Evolutionary conservation across 495 filamentous ascomycete species (phyloP), one percentile per base, ranked within the genome.

Genomic region (Penicillium chermesinum): DNA sequence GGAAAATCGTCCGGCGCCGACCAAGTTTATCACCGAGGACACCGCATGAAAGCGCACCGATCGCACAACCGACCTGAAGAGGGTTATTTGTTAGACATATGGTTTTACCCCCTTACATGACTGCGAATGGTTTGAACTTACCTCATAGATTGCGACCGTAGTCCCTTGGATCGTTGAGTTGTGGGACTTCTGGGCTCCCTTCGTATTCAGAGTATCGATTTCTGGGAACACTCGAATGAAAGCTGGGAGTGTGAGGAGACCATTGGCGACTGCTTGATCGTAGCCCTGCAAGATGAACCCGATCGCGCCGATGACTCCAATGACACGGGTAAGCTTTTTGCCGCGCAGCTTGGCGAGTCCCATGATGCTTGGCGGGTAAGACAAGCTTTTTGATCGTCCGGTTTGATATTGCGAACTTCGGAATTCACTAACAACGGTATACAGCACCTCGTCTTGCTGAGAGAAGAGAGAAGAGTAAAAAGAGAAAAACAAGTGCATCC

Each of bases 271-370:
- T 14, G 72, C 65, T 35, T 76, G 65, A 44, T 75, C 72, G 55
- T 75, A 78, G 7, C 75, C 73, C 46, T 75, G 73, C 12, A 76
- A 48, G 36, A 71, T 58, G 50, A 72, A 75, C 7, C 52, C 55
- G 1, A 55, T 48, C 14, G 55, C 55, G 3, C 52, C 55, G 34
- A 58, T 22, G 2, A 58, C 14, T 21, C 55, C 35, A 25, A 58
- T 52, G 22, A 54, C 41, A 9, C 35, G 50, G 46, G 38, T 40
- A 30, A 57, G 47, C 8, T 47, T 41, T 25, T 53, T 57, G 13
- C 54, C 54, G 30, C 46, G 48, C 0, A 57, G 46, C 44, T 37
- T 49, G 41, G 49, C 38, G 9, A 50, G 40, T 38, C 34, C 43
- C 49, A 52, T 52, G 25, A 10, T 14, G 42, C 44, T 46, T 46